Evolutionary conservation across 805 yeast genomes (phyloP), one percentile per base, ranked within the genome.

Genomic region (Cyberlindnera euphorbiae): DNA sequence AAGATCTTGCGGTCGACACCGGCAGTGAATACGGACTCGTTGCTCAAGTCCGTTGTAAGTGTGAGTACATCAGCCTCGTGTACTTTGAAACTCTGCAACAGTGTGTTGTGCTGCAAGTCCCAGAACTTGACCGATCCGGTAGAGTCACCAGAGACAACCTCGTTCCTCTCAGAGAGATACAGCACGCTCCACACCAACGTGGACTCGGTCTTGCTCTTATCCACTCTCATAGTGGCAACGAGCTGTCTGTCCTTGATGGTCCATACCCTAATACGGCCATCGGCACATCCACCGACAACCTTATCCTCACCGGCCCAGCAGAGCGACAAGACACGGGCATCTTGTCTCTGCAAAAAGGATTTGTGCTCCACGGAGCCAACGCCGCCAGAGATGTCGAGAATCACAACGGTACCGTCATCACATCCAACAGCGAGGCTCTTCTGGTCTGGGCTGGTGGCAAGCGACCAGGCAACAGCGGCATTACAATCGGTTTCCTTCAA

Each of bases 111-210:
- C 32, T 75, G 71, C 44, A 82, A 67, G 52, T 90, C 96, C 99
- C 99, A 93, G 46, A 93, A 73, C 60, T 90, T 90, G 35, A 93
- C 75, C 8, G 84, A 71, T 2, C 99, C 99, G 1, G 97, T 90
- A 6, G 97, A 88, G 63, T 93, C 99, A 36, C 97, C 98, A 42
- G 88, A 78, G n/a, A 86, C 94, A 40, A 93, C 72, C 57, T 87
- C 95, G 36, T 75, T 68, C 33, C 73, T 72, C 28, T 66, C 56
- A 5, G 82, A 77, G 40, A 89, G 63, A 22, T 79, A 78, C 30
- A 71, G 49, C 1, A 93, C 78, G 24, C 87, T 71, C 99, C 99
- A 93, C 7, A 93, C 93, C 43, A 93, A 67, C 4, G 97, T 88
- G 36, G 93, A 78, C 56, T 85, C 96, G 23, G 75, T 75, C 53